Evolutionary conservation across 2,329 filamentous ascomycete species (phyloP).

Genomic region (Aspergillus versicolor): DNA sequence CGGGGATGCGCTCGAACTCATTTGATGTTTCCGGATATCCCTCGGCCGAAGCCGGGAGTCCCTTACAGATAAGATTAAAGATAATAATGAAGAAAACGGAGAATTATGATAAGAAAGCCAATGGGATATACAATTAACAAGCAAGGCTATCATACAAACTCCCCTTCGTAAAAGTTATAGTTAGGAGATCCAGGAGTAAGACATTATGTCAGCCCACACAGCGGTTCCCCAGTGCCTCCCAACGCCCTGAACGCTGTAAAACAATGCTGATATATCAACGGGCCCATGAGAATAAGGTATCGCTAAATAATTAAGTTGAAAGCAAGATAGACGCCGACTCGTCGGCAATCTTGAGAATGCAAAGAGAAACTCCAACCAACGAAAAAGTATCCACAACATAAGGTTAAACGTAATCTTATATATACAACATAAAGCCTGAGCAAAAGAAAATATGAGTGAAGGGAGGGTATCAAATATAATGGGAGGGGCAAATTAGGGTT

Average conservation of each 20-base stretch:
- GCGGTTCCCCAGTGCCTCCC: not conserved
- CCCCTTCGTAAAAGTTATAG: not conserved
- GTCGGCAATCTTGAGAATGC: not conserved
- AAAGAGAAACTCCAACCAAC: not conserved
- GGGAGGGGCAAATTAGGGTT: not conserved
- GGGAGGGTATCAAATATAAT: not conserved
- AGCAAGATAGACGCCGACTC: not conserved
- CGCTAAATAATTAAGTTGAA: not conserved
- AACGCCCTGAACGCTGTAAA: not conserved
- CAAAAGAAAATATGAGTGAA: not conserved
- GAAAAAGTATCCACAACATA: not conserved
- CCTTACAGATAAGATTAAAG: no score
- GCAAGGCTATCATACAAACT: not conserved
- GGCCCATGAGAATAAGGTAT: not conserved
- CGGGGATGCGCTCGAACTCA: not conserved
- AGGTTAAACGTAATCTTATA: conserved; percentile 1
- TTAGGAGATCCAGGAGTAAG: not conserved
- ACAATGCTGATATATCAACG: not conserved
- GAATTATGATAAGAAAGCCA: not conserved
- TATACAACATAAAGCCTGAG: not conserved
- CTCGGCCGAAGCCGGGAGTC: no score
- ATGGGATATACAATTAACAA: conserved; percentile 2
- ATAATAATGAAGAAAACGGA: not conserved
- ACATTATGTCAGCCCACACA: not conserved
- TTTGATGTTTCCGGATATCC: not conserved